These are phyloP conservation scores for Phaeoacremonium minimum DNA, from an alignment of 2,329 filamentous ascomycete genomes.

Conservation along the genomic window DNA sequence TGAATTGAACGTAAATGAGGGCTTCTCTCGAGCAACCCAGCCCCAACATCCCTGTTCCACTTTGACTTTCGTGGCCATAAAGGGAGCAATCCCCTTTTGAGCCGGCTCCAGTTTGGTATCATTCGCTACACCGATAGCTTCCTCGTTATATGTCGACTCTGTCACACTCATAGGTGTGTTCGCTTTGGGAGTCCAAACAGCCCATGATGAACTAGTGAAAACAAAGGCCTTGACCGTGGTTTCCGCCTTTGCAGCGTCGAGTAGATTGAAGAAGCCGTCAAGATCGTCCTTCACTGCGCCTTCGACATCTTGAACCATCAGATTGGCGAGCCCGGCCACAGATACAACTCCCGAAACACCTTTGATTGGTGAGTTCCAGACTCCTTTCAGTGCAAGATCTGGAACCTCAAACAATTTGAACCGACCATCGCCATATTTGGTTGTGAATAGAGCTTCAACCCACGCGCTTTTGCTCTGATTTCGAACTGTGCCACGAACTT, in stretches of 20 bases:
- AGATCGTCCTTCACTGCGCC: constrained; percentile 13
- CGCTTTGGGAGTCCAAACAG: constrained; percentile 21
- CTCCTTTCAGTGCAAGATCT: constrained; percentile 10
- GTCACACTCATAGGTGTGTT: constrained; percentile 14
- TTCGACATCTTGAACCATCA: constrained; percentile 13
- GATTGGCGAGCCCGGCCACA: not conserved
- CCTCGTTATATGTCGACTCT: constrained; percentile 23
- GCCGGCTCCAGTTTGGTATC: constrained; percentile 7
- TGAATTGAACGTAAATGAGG: constrained; percentile 22
- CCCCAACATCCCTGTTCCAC: constrained; percentile 25
- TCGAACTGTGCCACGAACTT: constrained; percentile 34
- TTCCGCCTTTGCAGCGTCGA: constrained; percentile 17
- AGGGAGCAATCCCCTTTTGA: constrained; percentile 17
- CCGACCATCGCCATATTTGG: constrained; percentile 16
- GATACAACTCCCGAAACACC: not conserved
- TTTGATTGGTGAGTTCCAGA: not conserved
- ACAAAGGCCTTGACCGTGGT: constrained; percentile 19
- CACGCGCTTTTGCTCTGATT: constrained; percentile 19
- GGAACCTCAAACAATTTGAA: constrained; percentile 22
- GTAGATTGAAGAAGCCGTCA: constrained; percentile 11
- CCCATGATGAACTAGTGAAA: constrained; percentile 25
- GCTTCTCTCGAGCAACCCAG: constrained; percentile 22
- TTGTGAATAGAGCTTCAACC: constrained; percentile 15
- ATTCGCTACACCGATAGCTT: constrained; percentile 16
- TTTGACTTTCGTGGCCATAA: constrained; percentile 25